A percentile compares a stretch with the other conserved stretches of the same genome.
Evolutionary conservation across 176 grass and related monocot genomes (phyloP).

Genomic region (Poa annua): DNA sequence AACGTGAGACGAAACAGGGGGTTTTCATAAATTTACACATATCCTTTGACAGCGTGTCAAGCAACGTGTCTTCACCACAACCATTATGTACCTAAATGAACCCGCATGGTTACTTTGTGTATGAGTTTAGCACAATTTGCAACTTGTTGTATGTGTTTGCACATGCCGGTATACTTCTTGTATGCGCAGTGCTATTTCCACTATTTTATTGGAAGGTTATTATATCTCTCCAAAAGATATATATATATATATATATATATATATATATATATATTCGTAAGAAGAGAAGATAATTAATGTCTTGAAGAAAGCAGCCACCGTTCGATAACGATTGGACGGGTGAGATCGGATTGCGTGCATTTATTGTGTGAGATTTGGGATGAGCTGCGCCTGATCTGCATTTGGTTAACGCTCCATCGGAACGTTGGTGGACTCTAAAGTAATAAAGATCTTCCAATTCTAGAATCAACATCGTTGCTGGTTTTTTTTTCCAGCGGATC

Average conservation of each 20-base stretch:
- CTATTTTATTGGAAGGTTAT: slow-evolving; percentile 29
- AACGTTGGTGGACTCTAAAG: slow-evolving; percentile 6
- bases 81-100: too few relatives aligned
- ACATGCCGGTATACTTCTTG: too few relatives aligned
- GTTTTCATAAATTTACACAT: too few relatives aligned
- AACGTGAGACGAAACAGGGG: too few relatives aligned
- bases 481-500: neutral
- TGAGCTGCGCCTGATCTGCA: slow-evolving; percentile 44
- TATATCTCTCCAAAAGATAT: neutral
- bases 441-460: neutral
- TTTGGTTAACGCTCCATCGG: neutral
- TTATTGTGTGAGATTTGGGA: slow-evolving; percentile 10
- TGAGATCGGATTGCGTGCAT: neutral
- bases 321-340: neutral
- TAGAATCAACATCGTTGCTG: neutral
- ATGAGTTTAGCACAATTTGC: too few relatives aligned
- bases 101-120: too few relatives aligned
- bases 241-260: too few relatives aligned
- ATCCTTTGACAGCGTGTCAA: too few relatives aligned
- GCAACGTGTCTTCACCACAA: too few relatives aligned
- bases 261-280: too few relatives aligned
- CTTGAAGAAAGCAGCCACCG: neutral
- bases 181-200: too few relatives aligned
- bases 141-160: too few relatives aligned
- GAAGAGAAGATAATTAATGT: neutral